Evolutionary conservation across 2,329 filamentous ascomycete species (phyloP).

Genomic region (Verticillium tricorpus): DNA sequence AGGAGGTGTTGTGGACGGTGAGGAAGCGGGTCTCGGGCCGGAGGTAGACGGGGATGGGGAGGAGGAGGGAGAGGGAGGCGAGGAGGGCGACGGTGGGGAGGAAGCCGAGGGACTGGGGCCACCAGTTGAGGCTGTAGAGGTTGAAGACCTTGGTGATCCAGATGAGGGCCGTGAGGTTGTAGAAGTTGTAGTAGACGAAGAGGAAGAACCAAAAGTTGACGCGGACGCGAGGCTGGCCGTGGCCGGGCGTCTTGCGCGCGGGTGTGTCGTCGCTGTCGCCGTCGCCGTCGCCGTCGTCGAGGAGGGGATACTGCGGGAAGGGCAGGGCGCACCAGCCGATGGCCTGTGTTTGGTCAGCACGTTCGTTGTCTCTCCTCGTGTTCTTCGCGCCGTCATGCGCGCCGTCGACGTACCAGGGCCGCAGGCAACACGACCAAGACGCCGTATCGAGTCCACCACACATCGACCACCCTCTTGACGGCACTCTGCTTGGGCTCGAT

Average conservation of each 20-base stretch:
- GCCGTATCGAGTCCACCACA: constrained; percentile 61
- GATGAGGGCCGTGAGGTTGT: constrained; percentile 61
- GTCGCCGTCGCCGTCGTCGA: constrained; percentile 32
- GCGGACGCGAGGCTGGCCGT: constrained; percentile 58
- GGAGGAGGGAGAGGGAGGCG: constrained; percentile 53
- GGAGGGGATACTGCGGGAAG: constrained; percentile 58
- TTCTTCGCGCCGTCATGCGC: too few species aligned
- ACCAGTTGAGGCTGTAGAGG: constrained; percentile 68
- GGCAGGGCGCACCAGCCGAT: constrained; percentile 62
- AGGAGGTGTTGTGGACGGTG: constrained; percentile 59
- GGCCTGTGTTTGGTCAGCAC: constrained; percentile 32
- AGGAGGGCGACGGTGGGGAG: constrained; percentile 60
- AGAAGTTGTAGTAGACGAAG: constrained; percentile 65
- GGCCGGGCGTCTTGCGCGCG: constrained; percentile 47
- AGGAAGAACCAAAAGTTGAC: constrained; percentile 72
- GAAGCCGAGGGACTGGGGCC: constrained; percentile 61
- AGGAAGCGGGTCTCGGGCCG: constrained; percentile 47
- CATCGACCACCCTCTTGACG: constrained; percentile 53
- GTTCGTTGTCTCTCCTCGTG: neutral
- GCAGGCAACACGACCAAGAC: constrained; percentile 59
- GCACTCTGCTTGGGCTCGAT: constrained; percentile 55
- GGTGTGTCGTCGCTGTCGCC: constrained; percentile 24
- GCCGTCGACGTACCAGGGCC: constrained; percentile 41
- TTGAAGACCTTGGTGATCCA: constrained; percentile 73
- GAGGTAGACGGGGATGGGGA: constrained; percentile 57